These are phyloP conservation scores for Warburgia ugandensis DNA, from an alignment of 164 flowering plant genomes.

Conservation along the genomic window DNA sequence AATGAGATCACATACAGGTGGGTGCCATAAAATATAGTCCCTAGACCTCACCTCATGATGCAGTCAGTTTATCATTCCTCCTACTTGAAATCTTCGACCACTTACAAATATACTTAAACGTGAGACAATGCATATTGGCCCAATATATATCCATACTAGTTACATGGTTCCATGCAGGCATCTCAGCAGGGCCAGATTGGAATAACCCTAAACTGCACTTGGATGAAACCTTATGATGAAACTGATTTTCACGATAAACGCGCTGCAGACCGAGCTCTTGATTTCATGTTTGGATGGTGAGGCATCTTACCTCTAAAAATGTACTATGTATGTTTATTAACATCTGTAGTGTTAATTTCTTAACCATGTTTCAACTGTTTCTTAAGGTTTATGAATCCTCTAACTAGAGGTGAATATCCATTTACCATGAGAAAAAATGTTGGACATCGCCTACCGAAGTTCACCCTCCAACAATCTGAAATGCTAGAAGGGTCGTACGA, in stretches of 20 bases:
- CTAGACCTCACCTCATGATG: too few relatives aligned
- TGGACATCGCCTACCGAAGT: slow-evolving; percentile 5
- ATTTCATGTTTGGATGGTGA: slow-evolving; percentile 46
- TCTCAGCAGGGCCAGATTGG: slow-evolving; percentile 73
- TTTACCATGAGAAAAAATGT: slow-evolving; percentile 20
- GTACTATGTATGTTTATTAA: too few relatives aligned
- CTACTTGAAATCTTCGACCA: too few relatives aligned
- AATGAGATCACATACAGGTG: too few relatives aligned
- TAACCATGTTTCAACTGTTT: neutral
- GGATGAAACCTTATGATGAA: slow-evolving; percentile 34
- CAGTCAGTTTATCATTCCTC: too few relatives aligned
- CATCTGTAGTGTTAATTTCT: too few relatives aligned
- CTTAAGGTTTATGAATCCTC: slow-evolving; percentile 45
- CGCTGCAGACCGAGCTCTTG: slow-evolving; percentile 51
- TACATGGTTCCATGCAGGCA: too few relatives aligned
- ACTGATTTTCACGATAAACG: slow-evolving; percentile 8
- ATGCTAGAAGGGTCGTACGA: slow-evolving; percentile 12
- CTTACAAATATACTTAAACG: too few relatives aligned
- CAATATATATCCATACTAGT: too few relatives aligned
- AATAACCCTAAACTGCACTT: slow-evolving; percentile 29
- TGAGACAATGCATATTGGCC: too few relatives aligned
- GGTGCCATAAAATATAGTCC: too few relatives aligned
- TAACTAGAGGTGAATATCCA: slow-evolving; percentile 49
- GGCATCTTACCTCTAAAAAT: too few relatives aligned
- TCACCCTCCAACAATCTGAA: slow-evolving; percentile 2